Conservation (phyloP, 305 asterid species). For the Fraxinus platypoda region DNA sequence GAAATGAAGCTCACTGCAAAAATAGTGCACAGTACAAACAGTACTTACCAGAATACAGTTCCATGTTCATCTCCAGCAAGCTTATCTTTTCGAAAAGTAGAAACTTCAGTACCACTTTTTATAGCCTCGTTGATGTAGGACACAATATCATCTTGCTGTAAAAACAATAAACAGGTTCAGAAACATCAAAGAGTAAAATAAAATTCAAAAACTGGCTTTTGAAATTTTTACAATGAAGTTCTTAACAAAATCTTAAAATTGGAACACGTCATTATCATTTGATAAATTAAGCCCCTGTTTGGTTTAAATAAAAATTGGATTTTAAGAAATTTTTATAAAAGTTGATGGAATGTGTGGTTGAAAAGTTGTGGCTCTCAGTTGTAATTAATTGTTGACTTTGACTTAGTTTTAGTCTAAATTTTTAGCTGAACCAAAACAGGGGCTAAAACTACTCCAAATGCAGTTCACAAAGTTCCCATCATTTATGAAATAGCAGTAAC, state of each 20-base stretch:
- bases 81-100: conserved; percentile 61
- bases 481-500: conserved; percentile 4
- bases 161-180: conserved; percentile 9
- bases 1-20: conserved; percentile 15
- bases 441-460: not conserved
- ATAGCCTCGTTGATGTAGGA: conserved; percentile 54
- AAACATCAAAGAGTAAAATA: conserved; percentile 14
- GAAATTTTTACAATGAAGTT: not conserved
- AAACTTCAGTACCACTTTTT: conserved; percentile 48
- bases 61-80: conserved; percentile 66
- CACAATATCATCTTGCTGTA: conserved; percentile 69
- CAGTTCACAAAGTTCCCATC: not conserved
- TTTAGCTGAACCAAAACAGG: not conserved
- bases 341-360: not conserved
- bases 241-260: not conserved
- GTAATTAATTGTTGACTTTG: no score
- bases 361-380: not conserved
- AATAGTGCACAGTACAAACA: not conserved
- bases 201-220: conserved; percentile 11
- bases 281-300: not conserved
- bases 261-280: not conserved
- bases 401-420: not conserved
- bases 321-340: not conserved
- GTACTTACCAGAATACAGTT: conserved; percentile 62
- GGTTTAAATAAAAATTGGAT: not conserved